These are phyloP conservation scores for Pochonia chlamydosporia DNA, from an alignment of 2,329 filamentous ascomycete genomes.

Conservation along the genomic window DNA sequence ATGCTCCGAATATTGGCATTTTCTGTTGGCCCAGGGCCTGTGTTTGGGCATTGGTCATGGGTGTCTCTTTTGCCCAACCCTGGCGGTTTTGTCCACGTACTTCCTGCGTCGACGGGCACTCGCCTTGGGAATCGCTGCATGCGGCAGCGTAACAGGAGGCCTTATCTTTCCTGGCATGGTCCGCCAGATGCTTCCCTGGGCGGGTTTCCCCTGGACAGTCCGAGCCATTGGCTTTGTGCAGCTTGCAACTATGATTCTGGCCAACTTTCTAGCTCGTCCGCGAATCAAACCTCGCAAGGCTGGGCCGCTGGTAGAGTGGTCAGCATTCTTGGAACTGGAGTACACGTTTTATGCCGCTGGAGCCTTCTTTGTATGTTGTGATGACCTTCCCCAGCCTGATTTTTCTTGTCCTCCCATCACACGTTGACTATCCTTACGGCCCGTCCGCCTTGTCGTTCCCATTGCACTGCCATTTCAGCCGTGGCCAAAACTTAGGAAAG, in stretches of 20 bases:
- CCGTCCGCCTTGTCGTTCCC: too few relatives aligned
- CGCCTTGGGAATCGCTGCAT: conserved; percentile 53
- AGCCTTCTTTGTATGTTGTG: conserved; percentile 24
- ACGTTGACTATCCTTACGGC: too few relatives aligned
- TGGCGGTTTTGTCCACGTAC: conserved; percentile 51
- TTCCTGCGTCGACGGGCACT: conserved; percentile 52
- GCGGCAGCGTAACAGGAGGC: conserved; percentile 56
- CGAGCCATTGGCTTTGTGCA: conserved; percentile 55
- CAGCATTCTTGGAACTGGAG: conserved; percentile 41
- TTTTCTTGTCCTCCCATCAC: too few relatives aligned
- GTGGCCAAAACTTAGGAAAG: too few relatives aligned
- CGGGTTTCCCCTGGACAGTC: conserved; percentile 61
- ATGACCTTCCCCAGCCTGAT: too few relatives aligned
- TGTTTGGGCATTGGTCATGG: conserved; percentile 51
- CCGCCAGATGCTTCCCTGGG: conserved; percentile 48
- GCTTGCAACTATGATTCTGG: conserved; percentile 34
- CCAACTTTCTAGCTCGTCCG: conserved; percentile 38
- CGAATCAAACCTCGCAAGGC: conserved; percentile 37
- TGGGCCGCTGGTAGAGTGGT: conserved; percentile 43
- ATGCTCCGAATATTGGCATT: conserved; percentile 36
- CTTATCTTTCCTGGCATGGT: conserved; percentile 56
- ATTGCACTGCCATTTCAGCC: too few relatives aligned
- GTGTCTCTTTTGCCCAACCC: conserved; percentile 46
- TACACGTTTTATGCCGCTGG: conserved; percentile 31
- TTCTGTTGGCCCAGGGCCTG: conserved; percentile 47